These are phyloP conservation scores for Plasmopara muralis DNA, from an alignment of 352 stramenopile species.

Conservation along the genomic window DNA sequence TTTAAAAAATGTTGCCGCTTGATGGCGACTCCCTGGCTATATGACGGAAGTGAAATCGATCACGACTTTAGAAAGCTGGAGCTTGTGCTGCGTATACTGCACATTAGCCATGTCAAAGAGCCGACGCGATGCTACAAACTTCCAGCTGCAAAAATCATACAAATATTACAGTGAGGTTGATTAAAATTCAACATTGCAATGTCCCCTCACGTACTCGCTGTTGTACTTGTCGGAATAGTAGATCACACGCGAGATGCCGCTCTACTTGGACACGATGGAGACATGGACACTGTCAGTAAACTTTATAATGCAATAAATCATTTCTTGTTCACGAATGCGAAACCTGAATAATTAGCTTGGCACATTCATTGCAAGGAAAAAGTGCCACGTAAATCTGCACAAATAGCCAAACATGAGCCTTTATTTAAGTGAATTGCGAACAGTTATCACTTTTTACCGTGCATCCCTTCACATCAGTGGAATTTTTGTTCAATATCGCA, in stretches of 20 bases:
- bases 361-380: constrained; percentile 98
- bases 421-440: neutral
- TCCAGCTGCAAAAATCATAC: constrained; percentile 49
- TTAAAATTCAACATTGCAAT: neutral
- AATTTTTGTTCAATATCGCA: constrained; percentile 98
- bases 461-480: constrained; percentile 88
- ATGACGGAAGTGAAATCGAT: constrained; percentile 53
- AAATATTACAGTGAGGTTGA: constrained; percentile 6
- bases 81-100: constrained; percentile 49
- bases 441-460: constrained; percentile 38
- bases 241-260: constrained; percentile 93
- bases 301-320: too few relatives aligned
- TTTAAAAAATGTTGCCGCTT: neutral
- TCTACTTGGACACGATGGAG: constrained; percentile 35
- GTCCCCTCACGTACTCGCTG: constrained; percentile 40
- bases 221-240: constrained; percentile 97
- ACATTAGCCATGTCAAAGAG: constrained; percentile 86
- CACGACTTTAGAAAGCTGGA: constrained; percentile 46
- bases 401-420: constrained; percentile 5
- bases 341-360: constrained; percentile 97
- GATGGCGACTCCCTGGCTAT: neutral
- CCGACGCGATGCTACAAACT: constrained; percentile 78
- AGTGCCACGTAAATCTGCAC: constrained; percentile 94
- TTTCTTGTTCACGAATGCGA: neutral
- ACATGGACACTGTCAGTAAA: too few relatives aligned